Evolutionary conservation across 257 asterid species (phyloP), one percentile per base, ranked within the genome.

Genomic region (Coffea canephora): DNA sequence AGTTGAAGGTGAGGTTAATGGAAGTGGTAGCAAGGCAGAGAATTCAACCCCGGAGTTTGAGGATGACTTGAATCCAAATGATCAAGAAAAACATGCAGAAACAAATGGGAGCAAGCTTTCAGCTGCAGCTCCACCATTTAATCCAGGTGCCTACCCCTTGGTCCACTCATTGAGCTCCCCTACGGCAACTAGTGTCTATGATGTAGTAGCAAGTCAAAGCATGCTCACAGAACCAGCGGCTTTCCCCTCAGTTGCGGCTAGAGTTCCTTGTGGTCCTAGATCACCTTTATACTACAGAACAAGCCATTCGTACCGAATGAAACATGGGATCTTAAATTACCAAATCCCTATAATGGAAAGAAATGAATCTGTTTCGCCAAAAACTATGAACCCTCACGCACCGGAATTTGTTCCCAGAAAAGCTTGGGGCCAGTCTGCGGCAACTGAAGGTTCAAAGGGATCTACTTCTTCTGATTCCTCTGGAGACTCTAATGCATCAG

Each of bases 181-280:
- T 75, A 84, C 84, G 74, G 81, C 90, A 68, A 86, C 87, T 82
- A 84, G 85, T 85, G 96, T 89, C 78, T 91, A 91, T 64, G 96
- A 94, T 65, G 90, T 88, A n/a, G 79, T 85, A 72, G 89, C 88
- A 49, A 89, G 85, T 88, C 96, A 94, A 84, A 89, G 89, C 76
- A 61, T 87, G 81, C 87, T 90, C 39, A 61, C 78, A 1, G 97
- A 94, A 69, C 92, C 97, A 39, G 87, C 85, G 75, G 85, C 82
- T 34, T 92, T 91, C 86, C 97, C 98, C 23, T 87, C 99, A 25
- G 92, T 92, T 83, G 89, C 97, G 83, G 93, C 97, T 3, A 89
- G 96, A 78, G 98, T 96, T 80, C 97, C 98, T 25, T 90, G 97
- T 79, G 98, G 99, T 70, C 99, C 98, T 55, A 88, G 97, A 82